Evolutionary conservation across 345 rosid species (phyloP).

Genomic region (rapeseed (Brassica napus)): DNA sequence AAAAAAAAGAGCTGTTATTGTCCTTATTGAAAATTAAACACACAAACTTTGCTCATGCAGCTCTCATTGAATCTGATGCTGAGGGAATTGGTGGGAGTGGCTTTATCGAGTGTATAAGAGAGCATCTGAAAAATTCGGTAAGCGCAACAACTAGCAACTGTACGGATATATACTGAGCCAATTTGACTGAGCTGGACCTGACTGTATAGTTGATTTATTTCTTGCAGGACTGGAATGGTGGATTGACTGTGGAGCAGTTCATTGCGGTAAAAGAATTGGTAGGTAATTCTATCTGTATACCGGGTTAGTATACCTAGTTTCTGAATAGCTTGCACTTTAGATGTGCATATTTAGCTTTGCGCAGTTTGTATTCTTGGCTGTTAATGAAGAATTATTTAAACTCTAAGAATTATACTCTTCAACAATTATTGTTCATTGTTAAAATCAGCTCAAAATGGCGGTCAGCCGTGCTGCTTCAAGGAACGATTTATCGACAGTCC

Average conservation of each 20-base stretch:
- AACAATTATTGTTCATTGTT: constrained; percentile 9
- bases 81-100: constrained; percentile 99
- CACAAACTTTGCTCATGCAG: constrained; percentile 52
- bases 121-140: constrained; percentile 84
- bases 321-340: constrained; percentile 46
- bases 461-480: constrained; percentile 90
- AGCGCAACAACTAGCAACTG: constrained; percentile 35
- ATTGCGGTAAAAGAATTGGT: constrained; percentile 99
- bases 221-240: constrained; percentile 89
- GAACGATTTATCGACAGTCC: constrained; percentile 82
- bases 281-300: constrained; percentile 30
- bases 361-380: constrained; percentile 9
- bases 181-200: constrained; percentile 29
- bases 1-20: constrained; percentile 20
- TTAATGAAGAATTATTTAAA: not conserved
- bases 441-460: constrained; percentile 90
- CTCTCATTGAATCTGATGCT: constrained; percentile 97
- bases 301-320: constrained; percentile 14
- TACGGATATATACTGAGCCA: constrained; percentile 17
- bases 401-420: not conserved
- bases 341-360: constrained; percentile 19
- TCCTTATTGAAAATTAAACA: constrained; percentile 27
- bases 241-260: constrained; percentile 88
- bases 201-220: constrained; percentile 42
- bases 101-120: constrained; percentile 95